These are phyloP conservation scores for Quercus parvula DNA, from an alignment of 306 rosid species.

Conservation along the genomic window DNA sequence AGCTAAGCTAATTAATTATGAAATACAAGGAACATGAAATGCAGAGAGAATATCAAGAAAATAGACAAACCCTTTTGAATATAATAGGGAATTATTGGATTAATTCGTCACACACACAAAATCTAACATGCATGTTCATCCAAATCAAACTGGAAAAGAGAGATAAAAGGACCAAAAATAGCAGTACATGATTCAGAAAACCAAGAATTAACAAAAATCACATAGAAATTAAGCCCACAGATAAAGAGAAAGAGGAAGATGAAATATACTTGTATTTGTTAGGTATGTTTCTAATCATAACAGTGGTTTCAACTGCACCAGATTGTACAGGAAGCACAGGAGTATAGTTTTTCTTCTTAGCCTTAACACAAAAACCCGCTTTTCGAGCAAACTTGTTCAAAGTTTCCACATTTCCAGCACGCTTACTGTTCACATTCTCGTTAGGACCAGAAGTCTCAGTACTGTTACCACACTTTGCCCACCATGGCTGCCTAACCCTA, in stretches of 20 bases:
- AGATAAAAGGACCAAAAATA: not conserved
- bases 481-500: not conserved
- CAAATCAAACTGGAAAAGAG: not conserved
- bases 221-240: too few species aligned
- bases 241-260: not conserved
- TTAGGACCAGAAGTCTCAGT: not conserved
- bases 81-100: too few species aligned
- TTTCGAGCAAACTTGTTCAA: not conserved
- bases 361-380: not conserved
- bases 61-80: not conserved
- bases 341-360: not conserved
- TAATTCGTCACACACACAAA: too few species aligned
- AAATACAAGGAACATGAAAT: not conserved
- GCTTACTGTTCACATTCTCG: too few species aligned
- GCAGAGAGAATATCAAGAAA: not conserved
- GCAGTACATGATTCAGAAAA: not conserved
- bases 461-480: not conserved
- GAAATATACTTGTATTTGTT: constrained; percentile 46
- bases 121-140: too few species aligned
- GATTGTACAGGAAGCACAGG: not conserved
- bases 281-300: constrained; percentile 61
- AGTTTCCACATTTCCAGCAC: not conserved
- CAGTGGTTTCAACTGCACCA: constrained; percentile 27
- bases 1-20: not conserved
- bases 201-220: too few species aligned